Evolutionary conservation across 352 stramenopile species (phyloP).

Genomic region (Thalassiosira livingstoniorum): DNA sequence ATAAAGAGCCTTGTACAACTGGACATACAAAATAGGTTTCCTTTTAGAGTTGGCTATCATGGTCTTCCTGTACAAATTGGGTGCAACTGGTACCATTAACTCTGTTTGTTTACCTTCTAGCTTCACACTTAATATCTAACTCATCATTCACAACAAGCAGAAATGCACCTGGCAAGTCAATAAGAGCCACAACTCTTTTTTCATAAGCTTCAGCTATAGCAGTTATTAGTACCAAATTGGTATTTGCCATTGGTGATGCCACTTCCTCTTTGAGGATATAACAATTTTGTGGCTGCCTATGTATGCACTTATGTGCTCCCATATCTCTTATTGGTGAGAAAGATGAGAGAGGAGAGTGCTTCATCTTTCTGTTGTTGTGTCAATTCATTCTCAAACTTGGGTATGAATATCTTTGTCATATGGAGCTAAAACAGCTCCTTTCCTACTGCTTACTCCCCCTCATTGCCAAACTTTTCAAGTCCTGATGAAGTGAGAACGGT

Average conservation of each 20-base stretch:
- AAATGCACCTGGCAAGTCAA: background rate
- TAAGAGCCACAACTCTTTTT: background rate
- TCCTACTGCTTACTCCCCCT: too few species aligned
- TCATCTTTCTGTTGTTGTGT: background rate
- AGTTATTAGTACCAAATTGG: background rate
- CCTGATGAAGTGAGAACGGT: too few species aligned
- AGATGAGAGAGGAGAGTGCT: conserved; percentile 4
- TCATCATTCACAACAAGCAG: background rate
- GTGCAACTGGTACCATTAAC: background rate
- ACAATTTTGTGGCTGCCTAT: background rate
- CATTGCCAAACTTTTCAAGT: too few species aligned
- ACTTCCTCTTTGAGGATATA: background rate
- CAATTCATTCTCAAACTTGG: background rate
- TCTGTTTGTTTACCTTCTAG: background rate
- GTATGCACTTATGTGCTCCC: background rate
- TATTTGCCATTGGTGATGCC: conserved; percentile 2
- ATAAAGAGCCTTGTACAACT: background rate
- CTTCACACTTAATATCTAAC: background rate
- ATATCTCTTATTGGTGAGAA: background rate
- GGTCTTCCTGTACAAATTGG: background rate
- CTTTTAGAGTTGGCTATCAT: background rate
- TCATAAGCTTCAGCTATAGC: background rate
- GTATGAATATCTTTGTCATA: background rate
- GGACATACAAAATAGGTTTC: background rate
- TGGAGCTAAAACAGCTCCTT: too few species aligned